Evolutionary conservation across 163 green algal species (phyloP), one percentile per base, ranked within the genome.

Genomic region (Picocystis sp.): DNA sequence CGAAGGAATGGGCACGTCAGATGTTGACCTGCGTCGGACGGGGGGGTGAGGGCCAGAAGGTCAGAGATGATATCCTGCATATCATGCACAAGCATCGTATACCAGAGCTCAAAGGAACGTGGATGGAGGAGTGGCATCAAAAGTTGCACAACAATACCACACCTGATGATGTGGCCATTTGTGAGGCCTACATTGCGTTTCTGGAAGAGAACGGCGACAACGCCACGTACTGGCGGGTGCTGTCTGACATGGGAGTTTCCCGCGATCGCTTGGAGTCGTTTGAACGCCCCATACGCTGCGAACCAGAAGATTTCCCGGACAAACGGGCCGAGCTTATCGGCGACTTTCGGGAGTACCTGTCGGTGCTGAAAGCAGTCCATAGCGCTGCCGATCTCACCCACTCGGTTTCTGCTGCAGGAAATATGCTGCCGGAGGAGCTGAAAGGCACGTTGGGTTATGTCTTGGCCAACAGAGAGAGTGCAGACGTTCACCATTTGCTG

Each of bases 21-120:
- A 84, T 85, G 70, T 64, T 96, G 34, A 73, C 65, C 5, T 86
- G 64, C 11, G 80, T 94, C 21, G 87, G 87, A 11, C 66, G 82
- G n/a, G 86, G 86, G 33, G 82, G 83, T 17, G 81, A 93, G 62
- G 87, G 83, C 1, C 87, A 96, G 70, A 65, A 71, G 34, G 89
- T 96, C 62, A 70, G 87, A 3, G 87, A 96, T 55, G 86, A 96
- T 62, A 96, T 96, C 65, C 67, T 96, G 17, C 78, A 94, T 67
- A 94, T 96, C 72, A 94, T 96, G 87, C 87, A 96, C 78, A 70
- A 80, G 58, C 87, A 95, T 78, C 65, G 89, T 63, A 88, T 95
- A 51, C 67, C 73, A 12, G 84, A 94, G 69, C 63, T 70, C 38
- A 76, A 78, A 29, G 70, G 77, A 51, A 69, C 64, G 34, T 88